Base-by-base conservation (phyloP, 2,329 filamentous ascomycete genomes). In the Arthrinium puccinioides region DNA sequence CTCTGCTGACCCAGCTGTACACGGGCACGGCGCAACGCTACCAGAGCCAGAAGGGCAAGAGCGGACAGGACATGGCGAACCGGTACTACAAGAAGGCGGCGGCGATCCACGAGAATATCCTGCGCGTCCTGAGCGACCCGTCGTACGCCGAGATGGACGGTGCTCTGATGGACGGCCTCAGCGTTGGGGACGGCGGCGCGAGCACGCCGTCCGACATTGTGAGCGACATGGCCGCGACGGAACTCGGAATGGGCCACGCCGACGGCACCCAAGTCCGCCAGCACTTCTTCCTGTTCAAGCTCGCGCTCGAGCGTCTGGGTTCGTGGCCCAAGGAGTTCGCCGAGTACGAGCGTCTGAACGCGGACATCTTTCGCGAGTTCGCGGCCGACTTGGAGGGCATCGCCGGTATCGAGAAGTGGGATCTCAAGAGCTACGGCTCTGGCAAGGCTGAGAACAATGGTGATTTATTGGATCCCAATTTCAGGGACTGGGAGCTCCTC, bases 351-450 rank as follows among this genome's bases (percentile, higher is more conserved):
- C 56, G 55, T 5, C 50, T 74, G 36, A 69, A 66, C 33, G 61
- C 59, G 1, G 57, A 67, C 32, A 35, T 72, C 6, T 68, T 67
- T 51, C 46, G 53, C 5, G 51, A 53, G 14, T 72, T 63, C 43
- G 52, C 52, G 4, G 39, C 46, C 5, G 55, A 61, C 20, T 52
- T 70, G 48, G 60, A 63, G 46, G 60, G 58, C 1, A 50, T 61
- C 1, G 60, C 65, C 40, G 65, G 64, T 1, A 61, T 67, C 1
- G 67, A 70, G 54, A 68, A 66, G 53, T 70, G 67, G 68, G 52
- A 60, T 37, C 50, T 63, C 10, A 66, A 68, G 50, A 54, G 48
- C 0, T 70, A 63, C 46, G 67, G 67, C 1, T 38, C 41, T 7
- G 69, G 69, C 4, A 69, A 67, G 53, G 68, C 68, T 2, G 62